Base-by-base conservation (phyloP, 306 rosid species). In the Alnus glutinosa region DNA sequence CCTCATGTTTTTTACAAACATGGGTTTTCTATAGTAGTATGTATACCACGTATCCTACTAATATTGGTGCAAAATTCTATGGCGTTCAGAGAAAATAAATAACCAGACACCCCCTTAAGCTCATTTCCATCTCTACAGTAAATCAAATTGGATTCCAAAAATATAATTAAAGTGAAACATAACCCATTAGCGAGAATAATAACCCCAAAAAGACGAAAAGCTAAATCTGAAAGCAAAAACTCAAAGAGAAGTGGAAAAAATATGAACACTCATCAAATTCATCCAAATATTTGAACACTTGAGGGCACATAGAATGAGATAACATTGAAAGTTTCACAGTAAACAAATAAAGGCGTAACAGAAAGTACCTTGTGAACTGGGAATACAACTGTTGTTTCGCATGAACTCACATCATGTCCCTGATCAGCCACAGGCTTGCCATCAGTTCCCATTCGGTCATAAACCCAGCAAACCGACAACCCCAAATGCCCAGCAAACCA, bases 301-400 rank as follows among this genome's bases (percentile, higher is more conserved):
- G 28, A 23, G 28, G 3, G 36, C 36, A 9, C 11, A 23, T 30
- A 58, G 12, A 0, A 23, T 19, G 18, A n/a, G 3, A 23, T 23
- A 23, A 57, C 12, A 28, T 9, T 4, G 63, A 8, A 57, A 57
- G 32, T 57, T 19, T 55, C 44, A 4, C 16, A 39, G 47, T 34
- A 34, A 63, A 58, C 39, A 57, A 12, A 28, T 3, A 3, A 18
- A 12, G 70, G 32, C 2, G 46, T 16, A 61, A 19, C 19, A 50
- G 67, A 32, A 63, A 75, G 49, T 57, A 94, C 98, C 98, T 83
- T 87, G 3, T 62, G 88, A 84, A 84, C 52, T 49, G 83, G 87
- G 77, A 70, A 79, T 73, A 86, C 70, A 28, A 42, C 7, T 42
- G 89, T 80, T 70, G 80, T 82, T 76, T 85, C 71, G 63, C 86